Conservation (phyloP, 2,329 filamentous ascomycete species). For the Xylaria multiplex region DNA sequence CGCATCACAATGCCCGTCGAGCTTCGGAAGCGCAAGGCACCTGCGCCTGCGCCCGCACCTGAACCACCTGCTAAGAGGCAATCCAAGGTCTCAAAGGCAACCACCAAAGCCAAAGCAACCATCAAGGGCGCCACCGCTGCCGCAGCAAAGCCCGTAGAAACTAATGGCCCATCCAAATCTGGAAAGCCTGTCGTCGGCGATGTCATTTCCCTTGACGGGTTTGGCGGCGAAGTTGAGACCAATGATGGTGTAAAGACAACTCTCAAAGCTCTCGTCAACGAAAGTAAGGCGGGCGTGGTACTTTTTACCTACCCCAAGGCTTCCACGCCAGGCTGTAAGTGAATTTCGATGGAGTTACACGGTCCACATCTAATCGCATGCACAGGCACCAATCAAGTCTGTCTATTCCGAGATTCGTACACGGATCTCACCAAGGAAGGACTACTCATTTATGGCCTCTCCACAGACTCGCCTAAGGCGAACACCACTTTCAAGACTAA, state of each 20-base stretch:
- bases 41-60: conserved; percentile 53
- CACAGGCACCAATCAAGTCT: conserved; percentile 89
- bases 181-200: conserved; percentile 64
- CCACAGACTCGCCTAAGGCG: conserved; percentile 85
- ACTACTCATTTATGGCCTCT: conserved; percentile 89
- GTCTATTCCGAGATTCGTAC: conserved; percentile 90
- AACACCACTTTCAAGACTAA: conserved; percentile 94
- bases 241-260: conserved; percentile 85
- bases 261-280: conserved; percentile 80
- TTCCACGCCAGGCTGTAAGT: conserved; percentile 92
- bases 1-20: conserved; percentile 54
- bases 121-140: conserved; percentile 41
- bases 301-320: conserved; percentile 97
- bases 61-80: conserved; percentile 55
- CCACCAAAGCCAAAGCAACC: conserved; percentile 52
- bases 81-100: conserved; percentile 53
- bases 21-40: conserved; percentile 58
- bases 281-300: conserved; percentile 86
- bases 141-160: conserved; percentile 41
- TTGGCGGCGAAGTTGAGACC: conserved; percentile 80
- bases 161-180: conserved; percentile 50
- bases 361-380: conserved; percentile 24
- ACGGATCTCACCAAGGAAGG: conserved; percentile 78
- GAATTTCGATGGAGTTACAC: conserved; percentile 12
- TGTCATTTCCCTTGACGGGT: conserved; percentile 65